Evolutionary conservation across 2,329 filamentous ascomycete genomes (phyloP).

Genomic region (Cryphonectria naterciae): DNA sequence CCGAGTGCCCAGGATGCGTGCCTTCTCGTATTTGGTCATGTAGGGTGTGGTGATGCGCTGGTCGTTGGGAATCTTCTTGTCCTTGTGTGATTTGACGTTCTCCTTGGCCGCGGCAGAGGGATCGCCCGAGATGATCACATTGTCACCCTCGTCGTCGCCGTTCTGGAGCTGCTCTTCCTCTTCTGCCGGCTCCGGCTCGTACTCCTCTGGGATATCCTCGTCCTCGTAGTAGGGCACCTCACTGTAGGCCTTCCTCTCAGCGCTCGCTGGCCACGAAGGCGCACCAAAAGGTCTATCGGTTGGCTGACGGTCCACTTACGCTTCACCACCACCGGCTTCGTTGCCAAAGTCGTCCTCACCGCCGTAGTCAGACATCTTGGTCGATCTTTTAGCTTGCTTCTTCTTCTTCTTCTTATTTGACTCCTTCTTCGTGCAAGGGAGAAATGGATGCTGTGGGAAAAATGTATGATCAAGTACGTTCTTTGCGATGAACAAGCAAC

Average conservation of each 20-base stretch:
- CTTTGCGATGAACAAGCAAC: slow-evolving; percentile 13
- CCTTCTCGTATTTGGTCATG: slow-evolving; percentile 99
- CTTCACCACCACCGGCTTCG: slow-evolving; percentile 32
- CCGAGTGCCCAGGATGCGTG: slow-evolving; percentile 88
- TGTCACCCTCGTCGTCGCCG: slow-evolving; percentile 60
- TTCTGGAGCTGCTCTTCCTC: slow-evolving; percentile 54
- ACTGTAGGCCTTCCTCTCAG: slow-evolving; percentile 46
- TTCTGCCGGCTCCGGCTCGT: slow-evolving; percentile 58
- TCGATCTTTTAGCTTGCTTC: slow-evolving; percentile 23
- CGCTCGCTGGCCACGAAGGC: slow-evolving; percentile 37
- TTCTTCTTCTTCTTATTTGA: background rate
- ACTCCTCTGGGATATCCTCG: slow-evolving; percentile 64
- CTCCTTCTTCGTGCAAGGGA: background rate
- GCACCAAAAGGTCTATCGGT: slow-evolving; percentile 26
- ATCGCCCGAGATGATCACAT: slow-evolving; percentile 65
- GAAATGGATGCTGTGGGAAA: background rate
- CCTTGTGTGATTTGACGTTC: slow-evolving; percentile 62
- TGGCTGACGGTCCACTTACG: slow-evolving; percentile 10
- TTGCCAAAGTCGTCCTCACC: slow-evolving; percentile 52
- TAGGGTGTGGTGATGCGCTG: slow-evolving; percentile 93
- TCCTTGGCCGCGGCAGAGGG: slow-evolving; percentile 62
- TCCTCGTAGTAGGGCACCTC: slow-evolving; percentile 76
- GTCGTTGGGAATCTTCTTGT: slow-evolving; percentile 90
- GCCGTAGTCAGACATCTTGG: slow-evolving; percentile 73
- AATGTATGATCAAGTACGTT: background rate